A percentile compares a stretch with the other conserved stretches of the same genome.
These are phyloP conservation scores for Porcisia deanei DNA, from an alignment of 208 protist species.

Conservation along the genomic window DNA sequence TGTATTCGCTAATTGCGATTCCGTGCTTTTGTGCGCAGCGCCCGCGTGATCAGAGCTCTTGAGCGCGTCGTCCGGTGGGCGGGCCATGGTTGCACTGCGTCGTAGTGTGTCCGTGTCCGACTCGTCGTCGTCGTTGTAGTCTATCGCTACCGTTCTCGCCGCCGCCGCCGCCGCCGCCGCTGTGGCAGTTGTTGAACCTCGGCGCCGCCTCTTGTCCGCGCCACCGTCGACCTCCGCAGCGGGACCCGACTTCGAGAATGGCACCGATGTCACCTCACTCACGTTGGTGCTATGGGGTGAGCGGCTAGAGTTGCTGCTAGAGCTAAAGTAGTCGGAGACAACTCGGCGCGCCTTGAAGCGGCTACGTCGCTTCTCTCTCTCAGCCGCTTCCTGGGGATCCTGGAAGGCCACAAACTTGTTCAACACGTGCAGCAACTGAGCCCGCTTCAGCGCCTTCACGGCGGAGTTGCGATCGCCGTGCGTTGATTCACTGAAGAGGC, in stretches of 20 bases:
- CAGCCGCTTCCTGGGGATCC: conserved; percentile 47
- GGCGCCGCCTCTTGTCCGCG: neutral
- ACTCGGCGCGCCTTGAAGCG: conserved; percentile 8
- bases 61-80: neutral
- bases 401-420: conserved; percentile 89
- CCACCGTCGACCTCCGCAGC: neutral
- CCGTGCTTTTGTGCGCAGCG: neutral
- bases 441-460: conserved; percentile 69
- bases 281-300: neutral
- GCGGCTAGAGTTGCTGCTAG: conserved; percentile 13
- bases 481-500: conserved; percentile 70
- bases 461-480: conserved; percentile 74
- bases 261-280: neutral
- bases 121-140: neutral
- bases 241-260: neutral
- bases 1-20: neutral
- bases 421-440: conserved; percentile 82
- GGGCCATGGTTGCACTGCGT: conserved; percentile 18
- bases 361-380: conserved; percentile 18
- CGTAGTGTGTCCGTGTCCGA: conserved; percentile 13
- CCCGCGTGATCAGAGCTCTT: neutral
- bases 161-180: neutral
- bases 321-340: conserved; percentile 25
- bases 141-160: neutral
- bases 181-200: neutral